These are phyloP conservation scores for Simplicillium aogashimaense DNA, from an alignment of 2,329 filamentous ascomycete species.

Conservation along the genomic window DNA sequence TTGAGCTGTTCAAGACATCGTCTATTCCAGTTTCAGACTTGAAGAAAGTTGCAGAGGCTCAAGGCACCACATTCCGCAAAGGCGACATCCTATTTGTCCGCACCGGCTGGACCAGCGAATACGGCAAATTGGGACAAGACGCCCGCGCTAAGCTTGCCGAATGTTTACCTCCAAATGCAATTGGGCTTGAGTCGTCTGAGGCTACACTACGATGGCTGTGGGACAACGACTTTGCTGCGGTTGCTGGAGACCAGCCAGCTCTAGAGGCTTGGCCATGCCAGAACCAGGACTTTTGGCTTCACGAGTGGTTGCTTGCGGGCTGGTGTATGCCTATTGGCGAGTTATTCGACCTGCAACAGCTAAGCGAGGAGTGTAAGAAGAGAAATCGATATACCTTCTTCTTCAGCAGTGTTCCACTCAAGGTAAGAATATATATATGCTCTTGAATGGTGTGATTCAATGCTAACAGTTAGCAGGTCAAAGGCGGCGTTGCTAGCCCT, in stretches of 20 bases:
- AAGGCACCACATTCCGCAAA: conserved; percentile 28
- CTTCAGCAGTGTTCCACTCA: conserved; percentile 26
- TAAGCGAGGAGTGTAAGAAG: conserved; percentile 22
- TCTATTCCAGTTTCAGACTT: conserved; percentile 33
- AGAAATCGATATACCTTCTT: conserved; percentile 27
- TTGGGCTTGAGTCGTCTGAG: conserved; percentile 36
- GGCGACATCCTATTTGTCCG: conserved; percentile 50
- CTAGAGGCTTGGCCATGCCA: conserved; percentile 39
- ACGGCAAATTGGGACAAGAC: conserved; percentile 24
- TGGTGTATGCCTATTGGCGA: conserved; percentile 44
- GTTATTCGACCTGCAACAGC: conserved; percentile 32
- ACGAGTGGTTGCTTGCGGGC: conserved; percentile 35
- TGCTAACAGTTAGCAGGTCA: conserved; percentile 13
- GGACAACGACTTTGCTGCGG: conserved; percentile 43
- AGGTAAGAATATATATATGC: conserved; percentile 8
- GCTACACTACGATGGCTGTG: conserved; percentile 46
- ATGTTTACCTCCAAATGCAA: conserved; percentile 16
- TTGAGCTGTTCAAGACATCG: conserved; percentile 28
- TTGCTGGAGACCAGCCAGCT: conserved; percentile 42
- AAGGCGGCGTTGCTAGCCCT: conserved; percentile 26
- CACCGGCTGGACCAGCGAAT: conserved; percentile 37
- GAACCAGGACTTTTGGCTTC: conserved; percentile 20
- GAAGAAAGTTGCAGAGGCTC: conserved; percentile 29
- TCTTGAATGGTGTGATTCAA: neutral
- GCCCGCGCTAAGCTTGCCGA: conserved; percentile 25